Evolutionary conservation across 768 basidiomycete species (phyloP), one percentile per base, ranked within the genome.

Genomic region (Mrakia frigida): DNA sequence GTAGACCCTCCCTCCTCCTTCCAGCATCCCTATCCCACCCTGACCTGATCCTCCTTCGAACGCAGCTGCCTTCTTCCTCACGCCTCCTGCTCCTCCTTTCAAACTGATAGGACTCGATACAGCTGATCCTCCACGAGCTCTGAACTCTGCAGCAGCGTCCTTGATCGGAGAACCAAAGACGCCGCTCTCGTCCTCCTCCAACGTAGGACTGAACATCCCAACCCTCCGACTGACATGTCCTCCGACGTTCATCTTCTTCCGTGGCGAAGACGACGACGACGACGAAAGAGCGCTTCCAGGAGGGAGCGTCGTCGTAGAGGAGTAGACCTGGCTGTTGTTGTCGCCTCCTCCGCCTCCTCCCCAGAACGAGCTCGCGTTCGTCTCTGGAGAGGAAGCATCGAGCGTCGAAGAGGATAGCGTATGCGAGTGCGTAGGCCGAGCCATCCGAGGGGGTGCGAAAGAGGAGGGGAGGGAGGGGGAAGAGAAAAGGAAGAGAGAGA

Each of bases 181-280:
- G 16, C 70, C 70, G 14, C 41, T 56, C 33, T 76, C 75, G 52
- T 76, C 75, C 70, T 76, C 75, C 60, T 76, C 75, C 43, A 72
- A 63, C 70, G 37, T 76, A 31, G 75, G 75, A 23, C 56, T 63
- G 61, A 76, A 76, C 39, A 72, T 56, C 37, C 43, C 70, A 1
- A 71, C 70, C 37, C 50, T 21, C 25, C 41, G 14, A 3, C 52
- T 37, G 18, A 65, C 70, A 1, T 72, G 70, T 9, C 61, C 63
- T 7, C 70, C 75, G 6, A 71, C 31, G 50, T 35, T 18, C 3
- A 70, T 50, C 50, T 63, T 63, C 61, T 63, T 63, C 61, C 61
- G 14, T 9, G 61, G 33, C 9, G 61, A 63, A 18, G 33, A 37
- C 2, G 61, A 31, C 7, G 61, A 31, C 7, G 61, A 63, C 6